Evolutionary conservation across 345 rosid species (phyloP), one percentile per base, ranked within the genome.

Genomic region (Pistacia integerrima): DNA sequence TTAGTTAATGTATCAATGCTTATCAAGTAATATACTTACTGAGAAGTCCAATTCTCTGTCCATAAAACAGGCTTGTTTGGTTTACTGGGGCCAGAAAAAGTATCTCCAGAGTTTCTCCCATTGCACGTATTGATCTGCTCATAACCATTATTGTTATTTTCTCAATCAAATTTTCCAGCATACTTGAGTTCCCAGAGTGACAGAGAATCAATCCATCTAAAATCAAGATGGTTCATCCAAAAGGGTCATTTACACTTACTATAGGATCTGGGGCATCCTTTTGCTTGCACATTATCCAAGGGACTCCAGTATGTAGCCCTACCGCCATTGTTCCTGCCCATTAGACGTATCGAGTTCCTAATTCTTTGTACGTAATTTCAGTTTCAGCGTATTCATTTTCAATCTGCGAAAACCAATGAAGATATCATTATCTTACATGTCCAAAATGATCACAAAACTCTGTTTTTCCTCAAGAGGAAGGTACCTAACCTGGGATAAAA

Each of bases 11-110:
- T 38, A 16, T 56, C 52, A 56, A 55, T 54, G 38, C 62, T 59
- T 25, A 38, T 62, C n/a, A 9, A 69, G 59, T 44, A 74, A 62
- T 61, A 13, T 41, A 75, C 88, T 78, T 51, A 85, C 86, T 84
- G 86, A 60, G 92, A 85, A 61, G 90, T 86, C 91, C 90, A 88
- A 69, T 86, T 88, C 78, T 84, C 88, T 1, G 90, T 88, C 91
- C 89, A 88, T 22, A 88, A 69, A 16, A 70, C 51, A 56, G 89
- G 89, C 75, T 86, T 88, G 83, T 80, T 8, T 2, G 87, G 84
- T 35, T 18, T 69, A 69, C 84, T 84, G 22, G 87, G 88, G 35
- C 90, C 90, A 0, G 82, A n/a, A 81, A 86, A 86, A 22, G 89
- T 86, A 61, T 88, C 91, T 14, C 91, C 89, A 22, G 90, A 88